A percentile compares a stretch with the other conserved stretches of the same genome.
Evolutionary conservation across 2,329 filamentous ascomycete genomes (phyloP).

Genomic region (Pyricularia pennisetigena): DNA sequence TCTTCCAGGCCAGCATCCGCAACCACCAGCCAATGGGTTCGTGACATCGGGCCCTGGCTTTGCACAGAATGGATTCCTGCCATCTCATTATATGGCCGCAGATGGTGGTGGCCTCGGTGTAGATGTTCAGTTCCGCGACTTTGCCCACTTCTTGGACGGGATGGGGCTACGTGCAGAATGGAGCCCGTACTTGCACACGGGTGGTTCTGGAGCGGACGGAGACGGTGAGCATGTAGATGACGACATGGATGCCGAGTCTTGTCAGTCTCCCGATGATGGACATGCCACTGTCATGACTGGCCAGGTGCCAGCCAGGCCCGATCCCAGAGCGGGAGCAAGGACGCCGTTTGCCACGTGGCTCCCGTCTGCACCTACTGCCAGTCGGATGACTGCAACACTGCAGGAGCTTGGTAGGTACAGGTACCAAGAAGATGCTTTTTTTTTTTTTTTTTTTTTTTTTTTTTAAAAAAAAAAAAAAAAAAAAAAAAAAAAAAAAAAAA

Average conservation of each 20-base stretch:
- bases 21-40: not conserved
- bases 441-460: too few relatives aligned
- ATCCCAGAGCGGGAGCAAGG: slow-evolving; percentile 13
- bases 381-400: slow-evolving; percentile 8
- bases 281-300: not conserved
- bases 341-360: slow-evolving; percentile 27
- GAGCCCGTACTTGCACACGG: slow-evolving; percentile 24
- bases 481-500: too few relatives aligned
- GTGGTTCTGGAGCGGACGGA: slow-evolving; percentile 13
- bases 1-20: not conserved
- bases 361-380: slow-evolving; percentile 22
- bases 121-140: slow-evolving; percentile 25
- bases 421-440: not conserved
- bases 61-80: not conserved
- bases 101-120: slow-evolving; percentile 10
- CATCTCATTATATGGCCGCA: not conserved
- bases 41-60: not conserved
- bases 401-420: not conserved
- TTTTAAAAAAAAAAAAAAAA: too few relatives aligned
- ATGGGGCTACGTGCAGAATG: slow-evolving; percentile 26
- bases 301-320: slow-evolving; percentile 1
- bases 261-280: not conserved
- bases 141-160: slow-evolving; percentile 26
- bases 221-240: slow-evolving; percentile 8
- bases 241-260: not conserved